Conservation (phyloP, 768 basidiomycete genomes). For the Lentinula sp. region DNA sequence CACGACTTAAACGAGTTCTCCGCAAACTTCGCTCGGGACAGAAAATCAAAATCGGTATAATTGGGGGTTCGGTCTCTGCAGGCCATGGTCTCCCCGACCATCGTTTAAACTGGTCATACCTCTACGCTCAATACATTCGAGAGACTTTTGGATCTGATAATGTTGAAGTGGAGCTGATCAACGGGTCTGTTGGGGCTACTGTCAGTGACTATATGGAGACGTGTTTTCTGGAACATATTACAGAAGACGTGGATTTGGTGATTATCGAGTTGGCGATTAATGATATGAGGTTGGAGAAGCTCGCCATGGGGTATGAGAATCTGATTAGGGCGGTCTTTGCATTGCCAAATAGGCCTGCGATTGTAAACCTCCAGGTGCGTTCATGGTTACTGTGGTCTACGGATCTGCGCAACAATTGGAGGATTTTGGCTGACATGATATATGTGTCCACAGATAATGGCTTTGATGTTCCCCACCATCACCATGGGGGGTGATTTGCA, state of each 20-base stretch:
- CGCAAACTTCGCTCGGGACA: background rate
- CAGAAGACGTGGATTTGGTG: slow-evolving; percentile 2
- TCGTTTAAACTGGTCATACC: background rate
- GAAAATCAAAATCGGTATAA: background rate
- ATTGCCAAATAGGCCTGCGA: background rate
- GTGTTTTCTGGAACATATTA: background rate
- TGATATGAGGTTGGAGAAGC: background rate
- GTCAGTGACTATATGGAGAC: slow-evolving; percentile 4
- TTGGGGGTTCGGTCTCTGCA: background rate
- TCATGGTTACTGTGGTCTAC: background rate
- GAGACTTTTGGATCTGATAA: background rate
- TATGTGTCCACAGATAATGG: background rate
- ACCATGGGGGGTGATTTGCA: slow-evolving; percentile 1
- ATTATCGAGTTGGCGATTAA: slow-evolving; percentile 1
- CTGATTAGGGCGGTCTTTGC: background rate
- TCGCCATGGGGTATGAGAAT: background rate
- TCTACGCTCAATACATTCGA: background rate
- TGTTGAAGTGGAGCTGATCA: background rate
- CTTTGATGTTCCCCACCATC: background rate
- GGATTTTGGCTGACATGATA: no score
- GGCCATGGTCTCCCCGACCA: background rate
- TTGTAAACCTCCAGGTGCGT: background rate
- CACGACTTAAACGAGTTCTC: background rate
- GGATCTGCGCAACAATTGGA: no score
- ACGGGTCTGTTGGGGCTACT: background rate